Evolutionary conservation across 257 asterid genomes (phyloP).

Genomic region (Knoxia roxburghii): DNA sequence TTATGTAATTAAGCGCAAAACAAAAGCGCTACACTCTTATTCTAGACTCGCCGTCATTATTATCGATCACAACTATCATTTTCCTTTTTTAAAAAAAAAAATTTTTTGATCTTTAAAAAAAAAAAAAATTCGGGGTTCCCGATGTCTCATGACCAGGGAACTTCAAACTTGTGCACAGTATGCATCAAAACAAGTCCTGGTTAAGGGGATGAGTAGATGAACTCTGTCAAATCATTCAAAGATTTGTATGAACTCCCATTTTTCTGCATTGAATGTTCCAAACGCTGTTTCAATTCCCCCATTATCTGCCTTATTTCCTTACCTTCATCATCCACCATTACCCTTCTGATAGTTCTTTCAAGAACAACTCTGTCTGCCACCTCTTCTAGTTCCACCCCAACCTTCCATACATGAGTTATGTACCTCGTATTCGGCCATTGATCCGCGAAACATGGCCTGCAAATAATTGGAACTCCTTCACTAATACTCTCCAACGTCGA

Average conservation of each 20-base stretch:
- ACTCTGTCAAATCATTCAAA: slow-evolving; percentile 17
- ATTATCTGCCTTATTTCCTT: slow-evolving; percentile 21
- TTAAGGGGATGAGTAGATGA: slow-evolving; percentile 19
- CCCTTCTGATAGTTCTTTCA: slow-evolving; percentile 17
- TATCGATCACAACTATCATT: too few relatives aligned
- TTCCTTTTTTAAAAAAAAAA: too few relatives aligned
- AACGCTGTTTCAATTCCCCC: slow-evolving; percentile 14
- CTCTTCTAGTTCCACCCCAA: slow-evolving; percentile 24
- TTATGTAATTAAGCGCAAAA: too few relatives aligned
- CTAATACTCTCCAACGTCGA: slow-evolving; percentile 27
- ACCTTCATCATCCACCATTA: slow-evolving; percentile 23
- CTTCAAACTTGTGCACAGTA: background rate
- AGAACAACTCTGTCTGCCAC: slow-evolving; percentile 15
- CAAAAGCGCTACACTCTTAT: too few relatives aligned
- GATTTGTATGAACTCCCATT: slow-evolving; percentile 25
- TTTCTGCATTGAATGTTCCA: slow-evolving; percentile 12
- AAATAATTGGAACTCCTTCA: slow-evolving; percentile 33
- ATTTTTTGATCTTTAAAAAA: too few relatives aligned
- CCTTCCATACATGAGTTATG: slow-evolving; percentile 22
- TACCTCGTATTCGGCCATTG: slow-evolving; percentile 25
- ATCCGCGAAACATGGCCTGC: slow-evolving; percentile 25
- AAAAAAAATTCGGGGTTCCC: too few relatives aligned
- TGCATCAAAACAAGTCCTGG: background rate
- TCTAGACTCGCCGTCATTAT: too few relatives aligned
- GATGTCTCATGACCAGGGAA: too few relatives aligned